Base-by-base conservation (phyloP, 345 rosid genomes). In the Brassica rapa region DNA sequence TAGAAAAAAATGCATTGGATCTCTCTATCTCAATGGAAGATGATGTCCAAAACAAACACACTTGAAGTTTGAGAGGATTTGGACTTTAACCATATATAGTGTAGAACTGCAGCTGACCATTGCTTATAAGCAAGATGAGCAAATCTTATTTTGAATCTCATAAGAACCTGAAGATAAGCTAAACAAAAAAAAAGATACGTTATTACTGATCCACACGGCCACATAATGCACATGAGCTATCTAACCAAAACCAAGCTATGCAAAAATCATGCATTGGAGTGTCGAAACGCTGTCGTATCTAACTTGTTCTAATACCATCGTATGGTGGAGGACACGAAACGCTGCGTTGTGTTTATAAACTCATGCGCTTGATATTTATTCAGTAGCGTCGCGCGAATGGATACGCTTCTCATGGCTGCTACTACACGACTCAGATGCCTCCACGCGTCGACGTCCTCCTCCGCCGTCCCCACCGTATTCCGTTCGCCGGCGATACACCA, bases 301-400 rank as follows among this genome's bases (percentile, higher is more conserved):
- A n/a, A 32, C 67, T 66, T 24, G 68, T 24, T 0, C 1, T 6
- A 23, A 21, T 53, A 35, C 19, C 72, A 10, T 24, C 66, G 68
- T 76, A 27, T 14, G 3, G 11, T 0, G 1, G 16, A 43, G 6
- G 15, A 19, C 0, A 51, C 14, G 3, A 77, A 77, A 77, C 81
- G 71, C 5, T 8, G 76, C 76, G 76, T 25, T 37, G 0, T 15
- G 68, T 69, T 70, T 8, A 69, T 70, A 14, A 62, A 43, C 66
- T 56, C 23, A 1, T 57, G 33, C 21, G 75, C 24, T 71, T 57
- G 23, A 23, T 12, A 60, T 1, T 6, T 1, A 68, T 2, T 56
- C 35, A 77, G 64, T 1, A 70, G 76, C 71, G 67, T 59, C 73
- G 63, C 73, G 77, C 73, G 53, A 30, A 59, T 79, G 82, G 82